Evolutionary conservation across 352 stramenopile genomes (phyloP), one percentile per base, ranked within the genome.

Genomic region (Peronospora destructor): DNA sequence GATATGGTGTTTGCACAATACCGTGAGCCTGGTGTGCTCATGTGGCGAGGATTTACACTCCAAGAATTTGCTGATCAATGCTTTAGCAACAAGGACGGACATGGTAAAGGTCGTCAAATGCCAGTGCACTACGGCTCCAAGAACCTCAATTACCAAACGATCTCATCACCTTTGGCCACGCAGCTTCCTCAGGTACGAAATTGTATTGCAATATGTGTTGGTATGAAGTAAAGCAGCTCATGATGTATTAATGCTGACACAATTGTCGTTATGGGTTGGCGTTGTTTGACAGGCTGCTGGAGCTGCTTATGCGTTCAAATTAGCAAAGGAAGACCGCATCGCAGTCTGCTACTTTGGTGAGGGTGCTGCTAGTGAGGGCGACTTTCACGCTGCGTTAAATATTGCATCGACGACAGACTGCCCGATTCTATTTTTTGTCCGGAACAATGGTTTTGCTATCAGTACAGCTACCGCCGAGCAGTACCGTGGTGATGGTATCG

Each of bases 391-490:
- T 5, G 82, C 79, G 11, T 64, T 98, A 39, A 98, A 98, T 61
- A 97, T 99, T 85, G 94, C 95, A 0, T 77, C 96, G 0, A 98
- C 95, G 0, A 91, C 97, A 36, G 85, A 97, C 29, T 89, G 80
- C 12, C 96, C 96, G 5, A 88, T 98, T 34, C 76, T 99, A 4
- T 99, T 99, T 64, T 91, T 99, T 64, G 97, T 93, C 60, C 78
- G 96, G 11, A 99, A 99, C 74, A 99, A 99, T 68, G 95, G 96
- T 6, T 99, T 98, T 64, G 96, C 96, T 5, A 99, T 99, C 55
- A 94, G 84, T 48, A 99, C 96, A 14, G 87, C 95, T 1, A 91
- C 93, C 0, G 63, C 66, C 28, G 95, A 99, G 59, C 96, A 99
- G 71, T 99, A 96, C 75, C 81, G 86, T 25, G 95, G 96, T 38